Base-by-base conservation (phyloP, 768 basidiomycete species). In the Rhizopogon salebrosus region DNA sequence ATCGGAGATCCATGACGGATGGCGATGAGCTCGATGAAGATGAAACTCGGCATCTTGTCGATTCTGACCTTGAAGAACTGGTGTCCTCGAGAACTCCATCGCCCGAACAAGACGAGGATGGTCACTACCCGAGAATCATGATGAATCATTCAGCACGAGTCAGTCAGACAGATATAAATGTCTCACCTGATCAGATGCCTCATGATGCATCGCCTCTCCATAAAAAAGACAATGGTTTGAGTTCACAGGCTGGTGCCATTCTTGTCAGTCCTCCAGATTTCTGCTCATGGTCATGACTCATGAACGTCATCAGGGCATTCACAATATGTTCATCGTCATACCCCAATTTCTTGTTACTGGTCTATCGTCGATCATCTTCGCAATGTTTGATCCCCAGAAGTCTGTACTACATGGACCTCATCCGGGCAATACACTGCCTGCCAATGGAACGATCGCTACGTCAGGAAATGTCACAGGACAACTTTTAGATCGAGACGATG, bases 321-420 rank as follows among this genome's bases (percentile, higher is more conserved):
- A 98, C 69, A 98, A 97, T 62, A 80, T 97, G 54, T 95, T 89
- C 68, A 75, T 98, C 56, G 95, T 98, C 54, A 72, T 97, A 6
- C 95, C 95, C 0, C 95, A 98, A 63, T 95, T 98, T 70, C 76
- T 98, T 37, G 87, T 95, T 29, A 95, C 91, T 0, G 92, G 85
- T 22, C 67, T 98, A 4, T 84, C 92, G 0, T 83, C 93, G 9
- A 72, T 95, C 55, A 78, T 98, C 41, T 97, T 98, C 62, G 89
- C 89, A 14, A 69, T 97, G 4, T 76, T 93, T 55, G 94, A 95
- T 54, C 85, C 88, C 1, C 63, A 70, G 23, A 81, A 77, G 50
- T 72, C 75, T 5, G 72, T 67, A 24, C 54, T 74, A 1, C 75
- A 74, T 9, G 68, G 68, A 1, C 70, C 75, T 42, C 57, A 62